Base-by-base conservation (phyloP, 495 filamentous ascomycete species). In the Cenococcum geophilum region DNA sequence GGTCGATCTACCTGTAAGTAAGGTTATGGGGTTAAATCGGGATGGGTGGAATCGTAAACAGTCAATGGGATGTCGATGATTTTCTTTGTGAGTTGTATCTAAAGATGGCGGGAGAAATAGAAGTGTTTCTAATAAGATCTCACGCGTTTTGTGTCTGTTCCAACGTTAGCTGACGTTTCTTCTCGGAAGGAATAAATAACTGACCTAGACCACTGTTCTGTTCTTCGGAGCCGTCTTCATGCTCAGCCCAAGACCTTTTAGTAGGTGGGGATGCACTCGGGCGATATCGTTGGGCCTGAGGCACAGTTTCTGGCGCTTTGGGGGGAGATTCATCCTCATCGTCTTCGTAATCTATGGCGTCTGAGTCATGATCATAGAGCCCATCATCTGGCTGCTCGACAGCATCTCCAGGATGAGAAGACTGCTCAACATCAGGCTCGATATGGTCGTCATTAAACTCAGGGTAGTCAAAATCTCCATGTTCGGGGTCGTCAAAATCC, bases 181-280 rank as follows among this genome's bases (percentile, higher is more conserved):
- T 45, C 18, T 14, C 18, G 11, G 4, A 4, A 40, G 4, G 18
- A 45, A 10, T 18, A 18, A 4, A 45, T 14, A 45, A 45, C 40
- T 14, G 4, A 14, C 40, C 40, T 45, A 16, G 40, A 18, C 40
- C 18, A 14, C 40, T 45, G 2, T 45, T 45, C 14, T 20, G 10
- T 12, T 59, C 37, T 52, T 50, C 37, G 1, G 45, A 20, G 25
- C 32, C 40, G 27, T 25, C 56, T n/a, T 43, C 54, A 8, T 40
- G 25, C 16, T 59, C 56, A 34, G 20, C 45, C 22, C 56, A 22
- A 12, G 56, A 59, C 18, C 56, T 40, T 50, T 59, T 59, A 4
- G 18, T 14, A 22, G 56, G 56, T 22, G 56, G 45, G 5, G 49
- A 52, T 52, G 49, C 5, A 20, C 49, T 47, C 5, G 37, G 37